Evolutionary conservation across 2,329 filamentous ascomycete genomes (phyloP).

Genomic region (Epichloe aotearoae): DNA sequence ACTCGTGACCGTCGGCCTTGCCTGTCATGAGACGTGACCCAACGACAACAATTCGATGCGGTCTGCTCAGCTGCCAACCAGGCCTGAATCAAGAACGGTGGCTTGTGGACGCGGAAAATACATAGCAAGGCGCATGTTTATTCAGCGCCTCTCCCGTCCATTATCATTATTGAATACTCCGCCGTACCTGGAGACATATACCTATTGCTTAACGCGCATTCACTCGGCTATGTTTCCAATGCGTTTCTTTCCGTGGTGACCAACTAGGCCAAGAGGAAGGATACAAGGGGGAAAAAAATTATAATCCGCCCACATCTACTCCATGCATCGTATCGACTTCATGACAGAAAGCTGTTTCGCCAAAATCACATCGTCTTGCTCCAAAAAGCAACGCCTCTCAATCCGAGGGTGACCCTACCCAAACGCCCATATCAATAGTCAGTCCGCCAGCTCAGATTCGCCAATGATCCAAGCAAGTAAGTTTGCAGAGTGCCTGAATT

Average conservation of each 20-base stretch:
- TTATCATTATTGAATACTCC: constrained; percentile 10
- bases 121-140: not conserved
- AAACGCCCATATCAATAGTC: constrained; percentile 4
- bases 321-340: not conserved
- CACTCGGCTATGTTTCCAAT: constrained; percentile 5
- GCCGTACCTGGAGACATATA: not conserved
- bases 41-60: not conserved
- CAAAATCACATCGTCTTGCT: not conserved
- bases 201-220: constrained; percentile 4
- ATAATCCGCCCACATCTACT: not conserved
- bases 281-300: not conserved
- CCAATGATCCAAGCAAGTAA: not conserved
- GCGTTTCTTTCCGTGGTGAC: not conserved
- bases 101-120: not conserved
- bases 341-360: not conserved
- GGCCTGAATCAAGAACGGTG: not conserved
- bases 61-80: not conserved
- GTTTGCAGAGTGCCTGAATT: not conserved
- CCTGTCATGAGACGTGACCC: not conserved
- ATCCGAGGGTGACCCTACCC: not conserved
- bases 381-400: constrained; percentile 1
- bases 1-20: not conserved
- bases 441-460: not conserved
- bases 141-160: not conserved
- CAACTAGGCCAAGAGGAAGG: not conserved